These are phyloP conservation scores for Phlebopus sp. DNA, from an alignment of 1,284 basidiomycete species.

Conservation along the genomic window DNA sequence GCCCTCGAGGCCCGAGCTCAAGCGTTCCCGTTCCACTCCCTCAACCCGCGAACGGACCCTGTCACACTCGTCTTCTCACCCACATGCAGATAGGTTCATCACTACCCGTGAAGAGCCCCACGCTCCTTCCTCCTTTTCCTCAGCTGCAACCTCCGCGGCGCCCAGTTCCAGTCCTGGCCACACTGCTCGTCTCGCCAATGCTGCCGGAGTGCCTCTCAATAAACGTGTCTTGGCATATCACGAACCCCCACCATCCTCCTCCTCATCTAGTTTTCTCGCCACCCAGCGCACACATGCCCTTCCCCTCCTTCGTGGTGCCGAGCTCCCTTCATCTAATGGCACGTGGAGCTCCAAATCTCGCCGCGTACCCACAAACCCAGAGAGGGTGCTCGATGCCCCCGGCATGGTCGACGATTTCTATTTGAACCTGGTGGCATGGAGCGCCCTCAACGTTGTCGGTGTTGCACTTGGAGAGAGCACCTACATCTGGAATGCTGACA, in stretches of 20 bases:
- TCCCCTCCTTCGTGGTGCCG: constrained; percentile 68
- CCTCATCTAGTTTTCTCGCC: constrained; percentile 64
- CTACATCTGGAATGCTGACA: constrained; percentile 94
- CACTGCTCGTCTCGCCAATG: constrained; percentile 70
- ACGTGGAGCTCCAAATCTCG: constrained; percentile 65
- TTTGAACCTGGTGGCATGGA: constrained; percentile 93
- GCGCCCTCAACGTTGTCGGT: constrained; percentile 79
- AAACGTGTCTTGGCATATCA: constrained; percentile 77
- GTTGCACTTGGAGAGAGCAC: constrained; percentile 82
- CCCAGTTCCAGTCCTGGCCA: constrained; percentile 58
- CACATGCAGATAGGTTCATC: constrained; percentile 71
- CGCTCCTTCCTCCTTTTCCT: constrained; percentile 60
- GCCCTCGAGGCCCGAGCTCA: constrained; percentile 57
- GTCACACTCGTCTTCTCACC: constrained; percentile 29
- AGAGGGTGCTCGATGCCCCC: constrained; percentile 92
- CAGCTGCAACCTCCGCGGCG: constrained; percentile 51
- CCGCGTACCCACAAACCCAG: constrained; percentile 80
- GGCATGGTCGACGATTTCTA: constrained; percentile 97
- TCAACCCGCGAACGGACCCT: constrained; percentile 38
- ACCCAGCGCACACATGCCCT: constrained; percentile 71
- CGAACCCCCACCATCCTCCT: constrained; percentile 68
- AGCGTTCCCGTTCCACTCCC: constrained; percentile 69
- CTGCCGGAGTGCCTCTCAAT: constrained; percentile 70
- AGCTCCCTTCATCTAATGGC: constrained; percentile 59
- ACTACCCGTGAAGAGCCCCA: constrained; percentile 59